Evolutionary conservation across 176 grass and related monocot genomes (phyloP).

Genomic region (Aegilops longissima): DNA sequence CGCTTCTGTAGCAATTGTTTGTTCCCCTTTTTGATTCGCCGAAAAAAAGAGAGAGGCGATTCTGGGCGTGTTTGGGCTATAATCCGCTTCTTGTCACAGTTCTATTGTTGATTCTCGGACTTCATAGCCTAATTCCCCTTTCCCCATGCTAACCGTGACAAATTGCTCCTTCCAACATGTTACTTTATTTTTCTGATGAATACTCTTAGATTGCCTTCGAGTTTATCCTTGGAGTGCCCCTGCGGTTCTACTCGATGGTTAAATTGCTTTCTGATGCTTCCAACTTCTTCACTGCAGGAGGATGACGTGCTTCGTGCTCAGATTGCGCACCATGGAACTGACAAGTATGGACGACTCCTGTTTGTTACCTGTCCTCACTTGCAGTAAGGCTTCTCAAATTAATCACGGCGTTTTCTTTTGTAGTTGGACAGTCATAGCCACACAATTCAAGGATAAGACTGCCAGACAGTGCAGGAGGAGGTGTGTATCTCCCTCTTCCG

Average conservation of each 20-base stretch:
- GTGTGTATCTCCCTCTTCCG: conserved; percentile 27
- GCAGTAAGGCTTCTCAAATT: background rate
- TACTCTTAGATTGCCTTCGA: background rate
- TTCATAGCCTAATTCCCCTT: background rate
- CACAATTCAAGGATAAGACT: conserved; percentile 93
- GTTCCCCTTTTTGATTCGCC: background rate
- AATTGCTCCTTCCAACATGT: no score
- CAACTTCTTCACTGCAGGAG: conserved; percentile 59
- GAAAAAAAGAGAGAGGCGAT: background rate
- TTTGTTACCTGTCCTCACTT: background rate
- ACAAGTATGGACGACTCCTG: conserved; percentile 49
- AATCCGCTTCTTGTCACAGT: background rate
- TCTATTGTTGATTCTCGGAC: background rate
- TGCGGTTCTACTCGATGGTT: background rate
- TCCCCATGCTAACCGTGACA: background rate
- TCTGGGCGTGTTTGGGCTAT: background rate
- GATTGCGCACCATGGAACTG: conserved; percentile 74
- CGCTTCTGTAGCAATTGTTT: background rate
- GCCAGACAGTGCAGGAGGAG: conserved; percentile 93
- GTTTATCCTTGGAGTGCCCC: background rate
- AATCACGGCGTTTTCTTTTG: background rate
- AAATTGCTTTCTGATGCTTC: conserved; percentile 19
- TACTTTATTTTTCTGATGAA: no score
- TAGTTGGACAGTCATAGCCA: conserved; percentile 82
- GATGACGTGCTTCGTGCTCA: conserved; percentile 83